These are phyloP conservation scores for Primulina tabacum DNA, from an alignment of 257 asterid genomes.

Conservation along the genomic window DNA sequence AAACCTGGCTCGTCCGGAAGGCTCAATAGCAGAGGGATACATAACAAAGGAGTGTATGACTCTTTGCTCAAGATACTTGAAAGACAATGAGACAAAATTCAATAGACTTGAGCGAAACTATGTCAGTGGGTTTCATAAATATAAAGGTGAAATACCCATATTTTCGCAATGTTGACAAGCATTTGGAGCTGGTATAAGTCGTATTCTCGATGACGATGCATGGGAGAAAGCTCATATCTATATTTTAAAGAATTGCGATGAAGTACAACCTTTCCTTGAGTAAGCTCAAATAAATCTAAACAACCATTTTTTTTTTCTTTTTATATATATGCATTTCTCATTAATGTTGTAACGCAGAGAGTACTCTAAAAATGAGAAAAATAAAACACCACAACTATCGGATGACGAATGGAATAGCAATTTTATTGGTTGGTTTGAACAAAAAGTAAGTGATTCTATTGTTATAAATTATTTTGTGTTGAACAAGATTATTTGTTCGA, in stretches of 20 bases:
- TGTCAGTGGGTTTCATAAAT: background rate
- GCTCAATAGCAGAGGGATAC: background rate
- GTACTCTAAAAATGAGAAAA: no score
- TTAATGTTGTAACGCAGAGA: no score
- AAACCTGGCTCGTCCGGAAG: background rate
- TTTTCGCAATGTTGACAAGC: background rate
- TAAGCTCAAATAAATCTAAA: background rate
- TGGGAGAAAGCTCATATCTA: background rate
- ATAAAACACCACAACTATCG: no score
- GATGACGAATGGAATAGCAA: no score
- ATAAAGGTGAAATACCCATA: background rate
- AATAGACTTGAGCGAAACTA: background rate
- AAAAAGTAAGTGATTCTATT: no score
- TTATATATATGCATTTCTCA: no score
- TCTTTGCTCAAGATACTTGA: background rate
- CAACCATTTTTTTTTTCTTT: no score
- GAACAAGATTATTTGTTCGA: no score
- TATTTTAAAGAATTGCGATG: conserved; percentile 3
- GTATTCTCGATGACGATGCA: background rate
- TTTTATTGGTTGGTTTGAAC: no score
- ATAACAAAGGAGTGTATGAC: background rate
- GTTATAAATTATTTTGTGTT: no score
- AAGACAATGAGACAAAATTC: conserved; percentile 10
- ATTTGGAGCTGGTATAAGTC: background rate
- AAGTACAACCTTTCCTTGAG: background rate